Percentiles rank a stretch among this genome's conserved stretches.
phyloP scores from a whole-genome alignment of 768 basidiomycete species.

The Cyclocybe aegerita region DNA sequence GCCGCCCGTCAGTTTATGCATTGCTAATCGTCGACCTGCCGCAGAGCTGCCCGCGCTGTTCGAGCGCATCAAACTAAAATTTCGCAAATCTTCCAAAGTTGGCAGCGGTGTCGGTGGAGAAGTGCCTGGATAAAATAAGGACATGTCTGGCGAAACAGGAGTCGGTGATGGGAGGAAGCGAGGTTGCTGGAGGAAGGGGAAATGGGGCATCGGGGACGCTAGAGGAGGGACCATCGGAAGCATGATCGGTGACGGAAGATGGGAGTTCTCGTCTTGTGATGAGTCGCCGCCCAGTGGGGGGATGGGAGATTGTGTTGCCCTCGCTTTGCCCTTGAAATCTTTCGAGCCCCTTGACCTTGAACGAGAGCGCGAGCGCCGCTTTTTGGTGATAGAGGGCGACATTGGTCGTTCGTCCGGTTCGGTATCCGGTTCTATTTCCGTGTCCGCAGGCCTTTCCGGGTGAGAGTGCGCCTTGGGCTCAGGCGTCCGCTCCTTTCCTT shows the following conservation, averaged over 20 bases:
- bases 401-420: constrained; percentile 40
- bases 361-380: constrained; percentile 76
- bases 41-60: constrained; percentile 86
- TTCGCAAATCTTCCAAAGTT: constrained; percentile 75
- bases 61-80: constrained; percentile 74
- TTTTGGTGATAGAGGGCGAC: constrained; percentile 50
- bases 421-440: constrained; percentile 34
- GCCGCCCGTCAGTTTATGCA: constrained; percentile 84
- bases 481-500: constrained; percentile 16
- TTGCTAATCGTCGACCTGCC: constrained; percentile 65
- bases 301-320: constrained; percentile 47
- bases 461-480: constrained; percentile 15
- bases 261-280: constrained; percentile 63
- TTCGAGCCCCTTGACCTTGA: constrained; percentile 75
- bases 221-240: constrained; percentile 38
- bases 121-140: constrained; percentile 62
- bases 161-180: constrained; percentile 52
- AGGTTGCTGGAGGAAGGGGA: constrained; percentile 43
- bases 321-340: constrained; percentile 66
- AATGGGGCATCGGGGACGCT: constrained; percentile 50
- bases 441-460: constrained; percentile 20
- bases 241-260: constrained; percentile 31
- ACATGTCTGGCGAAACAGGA: constrained; percentile 51
- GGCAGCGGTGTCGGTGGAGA: constrained; percentile 72
- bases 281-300: constrained; percentile 59